phyloP scores from a whole-genome alignment of 164 flowering plant genomes.

The Chloranthus sessilifolius region DNA sequence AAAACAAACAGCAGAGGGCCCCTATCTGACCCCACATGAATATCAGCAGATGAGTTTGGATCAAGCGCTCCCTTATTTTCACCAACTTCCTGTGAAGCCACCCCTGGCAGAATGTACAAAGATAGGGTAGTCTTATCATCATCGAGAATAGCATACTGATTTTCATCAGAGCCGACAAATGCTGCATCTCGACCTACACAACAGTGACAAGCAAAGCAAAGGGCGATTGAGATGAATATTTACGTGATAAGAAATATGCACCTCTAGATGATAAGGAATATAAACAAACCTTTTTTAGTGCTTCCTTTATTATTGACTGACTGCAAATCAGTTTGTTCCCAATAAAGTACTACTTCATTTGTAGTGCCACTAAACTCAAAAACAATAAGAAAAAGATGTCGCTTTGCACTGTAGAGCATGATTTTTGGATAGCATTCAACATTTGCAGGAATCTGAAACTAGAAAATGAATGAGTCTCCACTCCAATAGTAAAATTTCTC shows the following conservation, averaged over 20 bases:
- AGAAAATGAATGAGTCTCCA: conserved; percentile 8
- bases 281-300: conserved; percentile 65
- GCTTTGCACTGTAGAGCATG: conserved; percentile 73
- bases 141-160: conserved; percentile 87
- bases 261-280: background rate
- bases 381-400: conserved; percentile 76
- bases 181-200: conserved; percentile 90
- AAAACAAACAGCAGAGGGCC: conserved; percentile 78
- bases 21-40: conserved; percentile 40
- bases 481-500: background rate
- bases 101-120: conserved; percentile 66
- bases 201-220: background rate
- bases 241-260: background rate
- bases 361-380: conserved; percentile 74
- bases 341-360: conserved; percentile 79
- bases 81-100: conserved; percentile 37
- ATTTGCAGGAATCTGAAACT: conserved; percentile 74
- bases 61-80: conserved; percentile 40
- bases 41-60: conserved; percentile 37
- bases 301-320: conserved; percentile 60
- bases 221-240: background rate
- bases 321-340: conserved; percentile 75
- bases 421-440: conserved; percentile 62
- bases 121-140: conserved; percentile 78
- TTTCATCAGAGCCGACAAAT: conserved; percentile 80